phyloP scores from a whole-genome alignment of 2,329 filamentous ascomycete species.

The Conoideocrella luteorostrata region DNA sequence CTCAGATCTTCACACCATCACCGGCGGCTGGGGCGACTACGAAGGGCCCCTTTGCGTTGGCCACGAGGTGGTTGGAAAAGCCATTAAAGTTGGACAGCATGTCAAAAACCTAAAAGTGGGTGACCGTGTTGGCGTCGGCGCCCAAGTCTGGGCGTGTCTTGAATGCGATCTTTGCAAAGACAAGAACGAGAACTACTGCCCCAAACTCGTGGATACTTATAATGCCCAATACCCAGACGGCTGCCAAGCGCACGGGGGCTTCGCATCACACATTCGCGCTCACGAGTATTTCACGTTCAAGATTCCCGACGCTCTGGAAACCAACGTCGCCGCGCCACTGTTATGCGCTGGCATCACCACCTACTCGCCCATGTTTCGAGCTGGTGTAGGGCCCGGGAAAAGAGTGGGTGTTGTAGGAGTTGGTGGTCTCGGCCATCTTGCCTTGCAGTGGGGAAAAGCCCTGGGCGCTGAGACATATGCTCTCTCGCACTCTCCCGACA shows the following conservation, averaged over 20 bases:
- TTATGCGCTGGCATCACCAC: constrained; percentile 73
- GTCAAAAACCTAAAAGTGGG: constrained; percentile 48
- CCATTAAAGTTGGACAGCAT: constrained; percentile 38
- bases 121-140: constrained; percentile 59
- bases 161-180: constrained; percentile 40
- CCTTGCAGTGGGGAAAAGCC: constrained; percentile 63
- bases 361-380: constrained; percentile 61
- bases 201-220: constrained; percentile 48
- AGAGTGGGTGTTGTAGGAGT: constrained; percentile 65
- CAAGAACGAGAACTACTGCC: constrained; percentile 45
- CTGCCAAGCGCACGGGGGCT: constrained; percentile 60
- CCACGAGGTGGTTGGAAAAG: constrained; percentile 53
- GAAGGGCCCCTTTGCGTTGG: constrained; percentile 46
- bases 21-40: constrained; percentile 47
- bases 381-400: constrained; percentile 64
- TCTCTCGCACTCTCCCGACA: constrained; percentile 53
- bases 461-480: constrained; percentile 61
- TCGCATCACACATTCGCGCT: constrained; percentile 40
- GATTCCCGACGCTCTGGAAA: constrained; percentile 46
- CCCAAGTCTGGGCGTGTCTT: constrained; percentile 52
- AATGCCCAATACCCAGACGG: constrained; percentile 52
- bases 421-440: constrained; percentile 70
- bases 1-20: constrained; percentile 54
- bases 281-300: constrained; percentile 54
- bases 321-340: constrained; percentile 56